Percentiles rank a stretch among this genome's conserved stretches.
Conservation (phyloP, 1,284 basidiomycete genomes). For the Schizophyllum amplum region DNA sequence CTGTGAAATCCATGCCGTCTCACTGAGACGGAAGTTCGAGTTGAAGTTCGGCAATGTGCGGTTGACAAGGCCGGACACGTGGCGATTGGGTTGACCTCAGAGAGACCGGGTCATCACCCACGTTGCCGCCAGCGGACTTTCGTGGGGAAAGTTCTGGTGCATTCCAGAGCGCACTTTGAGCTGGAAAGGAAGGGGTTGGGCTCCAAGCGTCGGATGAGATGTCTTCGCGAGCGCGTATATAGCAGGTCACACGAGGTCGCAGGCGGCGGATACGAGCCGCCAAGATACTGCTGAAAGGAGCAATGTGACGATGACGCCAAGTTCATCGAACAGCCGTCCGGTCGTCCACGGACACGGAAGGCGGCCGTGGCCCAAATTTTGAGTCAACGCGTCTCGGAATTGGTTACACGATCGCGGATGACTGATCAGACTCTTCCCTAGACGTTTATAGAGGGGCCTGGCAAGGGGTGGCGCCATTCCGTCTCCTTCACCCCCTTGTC, state of each 20-base stretch:
- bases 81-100: neutral
- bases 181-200: no score
- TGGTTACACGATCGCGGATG: neutral
- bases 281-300: neutral
- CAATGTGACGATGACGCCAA: neutral
- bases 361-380: neutral
- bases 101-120: neutral
- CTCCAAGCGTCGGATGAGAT: no score
- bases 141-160: no score
- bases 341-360: neutral
- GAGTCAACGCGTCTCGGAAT: no score
- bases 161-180: no score
- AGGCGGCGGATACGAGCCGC: neutral
- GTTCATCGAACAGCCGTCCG: neutral
- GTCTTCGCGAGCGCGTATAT: no score
- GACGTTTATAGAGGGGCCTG: neutral
- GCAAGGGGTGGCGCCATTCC: neutral
- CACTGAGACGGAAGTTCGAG: no score
- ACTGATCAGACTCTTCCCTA: neutral
- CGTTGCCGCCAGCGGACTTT: no score
- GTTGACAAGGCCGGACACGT: neutral
- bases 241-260: neutral
- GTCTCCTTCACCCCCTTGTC: neutral
- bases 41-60: neutral
- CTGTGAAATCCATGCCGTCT: slow-evolving; percentile 68